Evolutionary conservation across 2,329 filamentous ascomycete species (phyloP), one percentile per base, ranked within the genome.

Genomic region (Claviceps purpurea): DNA sequence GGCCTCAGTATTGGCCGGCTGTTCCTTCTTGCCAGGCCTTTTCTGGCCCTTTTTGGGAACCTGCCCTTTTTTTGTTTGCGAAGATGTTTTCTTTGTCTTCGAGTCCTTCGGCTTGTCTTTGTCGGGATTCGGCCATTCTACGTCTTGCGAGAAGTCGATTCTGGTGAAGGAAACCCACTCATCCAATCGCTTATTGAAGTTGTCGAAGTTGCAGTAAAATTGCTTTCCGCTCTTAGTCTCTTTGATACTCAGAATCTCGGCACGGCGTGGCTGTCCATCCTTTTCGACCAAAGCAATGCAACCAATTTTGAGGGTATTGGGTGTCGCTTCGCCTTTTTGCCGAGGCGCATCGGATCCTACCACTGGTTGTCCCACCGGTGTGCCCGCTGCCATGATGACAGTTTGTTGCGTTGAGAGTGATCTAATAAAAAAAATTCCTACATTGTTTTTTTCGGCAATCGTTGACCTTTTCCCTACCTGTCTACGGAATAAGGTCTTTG

Each of bases 121-220:
- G 57, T 95, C 90, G 10, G 89, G 88, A 55, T 83, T 85, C 20
- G 93, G 93, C 90, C 93, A 98, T 70, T 98, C 93, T 51, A 98
- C 93, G 61, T 96, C 90, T 59, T 89, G 84, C 1, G 78, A 75
- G 53, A 98, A 84, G 65, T 97, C 89, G 58, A 98, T 88, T 39
- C 93, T 81, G 39, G 80, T 76, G 34, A 85, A 79, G 1, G 86
- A 77, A 10, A 98, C 84, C 93, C 93, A 98, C 74, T 98, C 93
- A 72, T 79, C 73, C 13, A 80, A 69, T 58, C 75, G 76, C 69
- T 97, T 97, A 71, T 97, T 97, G 79, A 96, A 97, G 63, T 95
- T 94, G 64, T 95, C 89, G 66, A 96, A 97, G 68, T 97, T 95
- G 62, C 95, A 94, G 68, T 96, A 96, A 64, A 91, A 96, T 52